A percentile compares a stretch with the other conserved stretches of the same genome.
These are phyloP conservation scores for Panicum virgatum DNA, from an alignment of 202 grass and related monocot species.

Conservation along the genomic window DNA sequence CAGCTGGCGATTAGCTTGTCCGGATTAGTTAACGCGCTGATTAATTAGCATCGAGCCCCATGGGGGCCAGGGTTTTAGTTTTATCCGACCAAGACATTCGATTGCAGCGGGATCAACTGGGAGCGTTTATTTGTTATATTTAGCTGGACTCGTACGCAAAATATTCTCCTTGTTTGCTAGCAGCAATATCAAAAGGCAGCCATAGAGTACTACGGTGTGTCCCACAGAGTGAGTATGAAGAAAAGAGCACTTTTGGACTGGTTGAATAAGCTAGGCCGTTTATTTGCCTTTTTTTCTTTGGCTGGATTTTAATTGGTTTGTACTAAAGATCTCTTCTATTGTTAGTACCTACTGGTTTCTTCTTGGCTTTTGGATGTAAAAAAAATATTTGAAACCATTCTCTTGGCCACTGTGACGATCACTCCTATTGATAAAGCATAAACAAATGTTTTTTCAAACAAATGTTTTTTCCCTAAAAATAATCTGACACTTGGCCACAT, in stretches of 20 bases:
- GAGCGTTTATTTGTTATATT: neutral
- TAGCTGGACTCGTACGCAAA: conserved; percentile 41
- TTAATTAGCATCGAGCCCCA: neutral
- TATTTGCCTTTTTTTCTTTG: neutral
- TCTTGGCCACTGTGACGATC: neutral
- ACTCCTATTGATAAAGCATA: too few species aligned
- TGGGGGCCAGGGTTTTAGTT: conserved; percentile 34
- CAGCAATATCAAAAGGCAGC: conserved; percentile 48
- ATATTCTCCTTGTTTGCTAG: conserved; percentile 58
- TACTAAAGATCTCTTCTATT: neutral
- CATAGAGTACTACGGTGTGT: neutral
- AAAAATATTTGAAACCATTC: neutral
- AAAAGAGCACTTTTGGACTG: conserved; percentile 28
- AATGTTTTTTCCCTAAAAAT: too few species aligned
- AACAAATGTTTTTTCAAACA: too few species aligned
- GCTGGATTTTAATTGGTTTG: neutral
- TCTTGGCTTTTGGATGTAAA: neutral
- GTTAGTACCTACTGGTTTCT: neutral
- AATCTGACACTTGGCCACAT: neutral
- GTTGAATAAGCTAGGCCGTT: neutral
- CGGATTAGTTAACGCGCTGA: conserved; percentile 28
- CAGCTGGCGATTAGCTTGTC: conserved; percentile 21
- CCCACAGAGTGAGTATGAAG: conserved; percentile 28
- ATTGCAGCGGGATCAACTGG: conserved; percentile 37
- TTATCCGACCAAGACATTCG: conserved; percentile 63